phyloP scores from a whole-genome alignment of 2,329 filamentous ascomycete genomes.

The Metarhizium guizhouense region DNA sequence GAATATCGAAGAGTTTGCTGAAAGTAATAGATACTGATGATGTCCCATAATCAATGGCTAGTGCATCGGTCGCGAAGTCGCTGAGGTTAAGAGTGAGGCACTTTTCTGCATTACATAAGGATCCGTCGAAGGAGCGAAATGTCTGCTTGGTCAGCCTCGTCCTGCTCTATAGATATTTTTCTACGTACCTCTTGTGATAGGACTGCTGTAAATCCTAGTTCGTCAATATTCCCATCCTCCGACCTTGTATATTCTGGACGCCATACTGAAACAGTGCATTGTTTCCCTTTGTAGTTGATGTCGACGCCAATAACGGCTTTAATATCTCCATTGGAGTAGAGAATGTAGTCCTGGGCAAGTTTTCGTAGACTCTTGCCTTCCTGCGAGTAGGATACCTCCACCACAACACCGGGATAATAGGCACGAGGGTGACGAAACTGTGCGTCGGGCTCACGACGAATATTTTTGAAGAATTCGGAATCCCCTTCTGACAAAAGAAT shows the following conservation, averaged over 20 bases:
- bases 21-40: not conserved
- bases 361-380: constrained; percentile 9
- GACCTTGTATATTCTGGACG: not conserved
- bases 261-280: not conserved
- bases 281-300: constrained; percentile 2
- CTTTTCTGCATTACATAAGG: not conserved
- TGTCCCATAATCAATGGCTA: not conserved
- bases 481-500: not conserved
- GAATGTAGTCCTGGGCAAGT: constrained; percentile 12
- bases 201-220: not conserved
- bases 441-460: constrained; percentile 9
- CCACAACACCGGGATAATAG: constrained; percentile 9
- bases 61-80: not conserved
- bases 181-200: not conserved
- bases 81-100: not conserved
- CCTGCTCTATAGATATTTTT: not conserved
- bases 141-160: not conserved
- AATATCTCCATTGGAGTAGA: constrained; percentile 10
- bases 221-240: not conserved
- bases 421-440: constrained; percentile 7
- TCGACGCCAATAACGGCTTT: constrained; percentile 12
- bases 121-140: not conserved
- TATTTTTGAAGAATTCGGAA: not conserved
- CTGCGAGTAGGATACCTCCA: constrained; percentile 12
- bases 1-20: not conserved